Evolutionary conservation across 768 basidiomycete genomes (phyloP).

Genomic region (Tulasnella calospora): DNA sequence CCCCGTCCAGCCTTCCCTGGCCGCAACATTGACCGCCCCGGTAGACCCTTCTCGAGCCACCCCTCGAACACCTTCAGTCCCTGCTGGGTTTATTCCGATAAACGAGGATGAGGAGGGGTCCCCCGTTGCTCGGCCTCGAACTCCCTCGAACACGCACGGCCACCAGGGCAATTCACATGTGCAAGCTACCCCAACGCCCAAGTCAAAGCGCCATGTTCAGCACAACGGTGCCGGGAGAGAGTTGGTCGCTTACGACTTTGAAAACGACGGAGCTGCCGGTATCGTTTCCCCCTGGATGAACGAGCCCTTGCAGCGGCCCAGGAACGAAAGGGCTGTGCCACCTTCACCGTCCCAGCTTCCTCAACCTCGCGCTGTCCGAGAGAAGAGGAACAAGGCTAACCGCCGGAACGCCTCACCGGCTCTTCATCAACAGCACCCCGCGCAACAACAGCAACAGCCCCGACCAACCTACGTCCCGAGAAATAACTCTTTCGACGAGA

Average conservation of each 20-base stretch:
- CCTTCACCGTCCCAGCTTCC: conserved; percentile 20
- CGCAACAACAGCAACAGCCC: conserved; percentile 10
- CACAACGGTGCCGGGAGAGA: not conserved
- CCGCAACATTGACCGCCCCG: not conserved
- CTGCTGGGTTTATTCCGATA: conserved; percentile 16
- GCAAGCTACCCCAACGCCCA: not conserved
- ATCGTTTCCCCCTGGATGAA: conserved; percentile 25
- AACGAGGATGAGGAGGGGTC: conserved; percentile 22
- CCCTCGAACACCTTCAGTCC: conserved; percentile 4
- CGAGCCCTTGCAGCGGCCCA: conserved; percentile 13
- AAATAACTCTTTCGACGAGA: conserved; percentile 13
- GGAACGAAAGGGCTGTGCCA: not conserved
- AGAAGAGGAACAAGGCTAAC: not conserved
- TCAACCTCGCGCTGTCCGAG: conserved; percentile 18
- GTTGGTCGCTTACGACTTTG: conserved; percentile 22
- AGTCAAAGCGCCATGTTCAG: not conserved
- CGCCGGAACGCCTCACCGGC: not conserved
- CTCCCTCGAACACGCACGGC: conserved; percentile 3
- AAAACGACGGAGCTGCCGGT: conserved; percentile 1
- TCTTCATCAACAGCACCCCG: not conserved
- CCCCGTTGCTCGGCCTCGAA: not conserved
- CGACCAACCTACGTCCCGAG: conserved; percentile 13
- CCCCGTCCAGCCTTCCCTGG: not conserved
- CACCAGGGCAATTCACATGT: not conserved
- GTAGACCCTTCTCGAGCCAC: not conserved